Evolutionary conservation across 2,329 filamentous ascomycete species (phyloP).

Genomic region (Achaetomium macrosporum): DNA sequence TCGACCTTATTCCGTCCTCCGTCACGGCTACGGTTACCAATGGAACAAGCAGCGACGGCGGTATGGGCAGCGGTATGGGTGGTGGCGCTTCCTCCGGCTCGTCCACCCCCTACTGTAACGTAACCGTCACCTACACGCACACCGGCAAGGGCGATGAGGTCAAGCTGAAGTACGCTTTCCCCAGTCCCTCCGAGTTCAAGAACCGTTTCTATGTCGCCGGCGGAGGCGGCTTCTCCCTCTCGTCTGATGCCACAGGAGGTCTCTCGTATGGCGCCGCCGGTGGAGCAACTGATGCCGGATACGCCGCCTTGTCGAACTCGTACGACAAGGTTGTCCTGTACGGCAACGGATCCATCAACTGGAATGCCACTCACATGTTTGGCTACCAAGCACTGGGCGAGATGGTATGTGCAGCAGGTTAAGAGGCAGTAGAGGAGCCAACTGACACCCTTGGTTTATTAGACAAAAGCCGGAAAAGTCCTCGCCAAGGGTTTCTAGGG

Average conservation of each 20-base stretch:
- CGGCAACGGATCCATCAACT: conserved; percentile 48
- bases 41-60: conserved; percentile 30
- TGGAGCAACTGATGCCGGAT: too few relatives aligned
- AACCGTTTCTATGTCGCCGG: conserved; percentile 42
- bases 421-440: too few relatives aligned
- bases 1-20: conserved; percentile 36
- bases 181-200: conserved; percentile 33
- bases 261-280: conserved; percentile 36
- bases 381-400: conserved; percentile 47
- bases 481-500: conserved; percentile 38
- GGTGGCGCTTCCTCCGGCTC: too few relatives aligned
- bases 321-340: conserved; percentile 31
- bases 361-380: conserved; percentile 44
- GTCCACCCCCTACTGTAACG: conserved; percentile 26
- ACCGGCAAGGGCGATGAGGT: conserved; percentile 30
- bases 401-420: conserved; percentile 30
- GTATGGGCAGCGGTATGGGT: conserved; percentile 28
- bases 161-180: conserved; percentile 32
- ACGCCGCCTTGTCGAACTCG: too few relatives aligned
- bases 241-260: conserved; percentile 36
- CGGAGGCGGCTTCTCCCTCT: conserved; percentile 34
- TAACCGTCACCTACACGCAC: conserved; percentile 31
- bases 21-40: conserved; percentile 36
- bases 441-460: too few relatives aligned
- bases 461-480: conserved; percentile 37